Evolutionary conservation across 352 stramenopile species (phyloP), one percentile per base, ranked within the genome.

Genomic region (Thraustotheca clavata): DNA sequence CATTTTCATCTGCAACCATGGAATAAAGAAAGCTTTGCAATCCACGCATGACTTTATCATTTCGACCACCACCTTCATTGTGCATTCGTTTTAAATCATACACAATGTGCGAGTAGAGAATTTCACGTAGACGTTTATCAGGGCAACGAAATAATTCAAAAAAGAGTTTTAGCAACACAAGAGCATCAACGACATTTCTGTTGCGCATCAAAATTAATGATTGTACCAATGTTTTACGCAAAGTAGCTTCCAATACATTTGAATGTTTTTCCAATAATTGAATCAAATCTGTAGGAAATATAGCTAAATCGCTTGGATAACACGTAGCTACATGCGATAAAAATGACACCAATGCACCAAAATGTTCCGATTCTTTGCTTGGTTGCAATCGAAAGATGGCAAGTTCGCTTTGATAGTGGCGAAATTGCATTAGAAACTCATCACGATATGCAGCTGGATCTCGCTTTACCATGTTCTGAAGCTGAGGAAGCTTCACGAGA

Each of bases 381-480:
- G 89, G 87, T 72, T 96, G 88, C 34, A 99, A 79, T 65, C 93
- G 76, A 67, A 99, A 96, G 62, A 99, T 94, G 63, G 95, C 82
- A 68, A 97, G 90, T 74, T 99, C 89, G 67, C 89, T 97, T 73
- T 98, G 78, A 67, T 98, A 98, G 75, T 98, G 94, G 35, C 91
- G 91, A 55, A 95, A 62, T 78, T 99, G 96, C 74, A 98, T 96
- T 70, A 97, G 81, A 76, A 99, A 99, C 79, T 99, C 97, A 59
- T 95, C 92, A 50, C 85, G 80, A 80, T 99, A 99, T 52, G 86
- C 93, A 40, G 83, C 67, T 8, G 96, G 95, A 73, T 99, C 96
- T 32, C 97, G 89, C 80, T 99, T 99, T 35, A 98, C 96, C 69
- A 99, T 90, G 80, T 99, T 99, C 83, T 99, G 96, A 48, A 99